Conservation (phyloP, 352 stramenopile genomes). For the Phytopythium oedochilum region DNA sequence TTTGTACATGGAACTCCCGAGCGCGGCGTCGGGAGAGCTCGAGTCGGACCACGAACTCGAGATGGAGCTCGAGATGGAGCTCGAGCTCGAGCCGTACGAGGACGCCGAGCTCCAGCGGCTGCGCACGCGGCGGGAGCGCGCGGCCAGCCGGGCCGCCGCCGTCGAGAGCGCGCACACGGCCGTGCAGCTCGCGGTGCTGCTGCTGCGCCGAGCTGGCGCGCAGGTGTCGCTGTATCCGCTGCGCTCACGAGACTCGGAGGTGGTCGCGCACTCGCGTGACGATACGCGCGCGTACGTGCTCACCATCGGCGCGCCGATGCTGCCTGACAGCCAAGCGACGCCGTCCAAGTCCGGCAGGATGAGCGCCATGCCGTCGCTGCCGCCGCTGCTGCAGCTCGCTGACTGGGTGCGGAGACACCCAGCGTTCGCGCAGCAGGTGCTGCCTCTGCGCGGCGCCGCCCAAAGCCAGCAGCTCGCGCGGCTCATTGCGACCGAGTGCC, state of each 20-base stretch:
- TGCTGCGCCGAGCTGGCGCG: constrained; percentile 36
- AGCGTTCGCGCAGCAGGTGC: constrained; percentile 37
- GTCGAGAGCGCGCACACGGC: constrained; percentile 30
- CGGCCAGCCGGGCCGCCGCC: neutral
- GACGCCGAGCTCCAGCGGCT: constrained; percentile 4
- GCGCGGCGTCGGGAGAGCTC: neutral
- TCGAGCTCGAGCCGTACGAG: constrained; percentile 7
- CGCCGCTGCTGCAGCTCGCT: constrained; percentile 17
- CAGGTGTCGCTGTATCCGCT: constrained; percentile 37
- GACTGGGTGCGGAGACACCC: constrained; percentile 40
- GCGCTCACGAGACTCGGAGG: constrained; percentile 19
- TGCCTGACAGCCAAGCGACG: constrained; percentile 7
- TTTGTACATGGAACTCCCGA: constrained; percentile 25
- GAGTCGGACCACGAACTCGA: neutral
- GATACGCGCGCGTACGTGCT: constrained; percentile 46
- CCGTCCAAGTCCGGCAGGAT: constrained; percentile 9
- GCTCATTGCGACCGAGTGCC: constrained; percentile 39
- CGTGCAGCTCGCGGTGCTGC: constrained; percentile 26
- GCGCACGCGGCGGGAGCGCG: neutral
- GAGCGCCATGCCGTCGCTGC: constrained; percentile 3
- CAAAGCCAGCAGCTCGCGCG: constrained; percentile 56
- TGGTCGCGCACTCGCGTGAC: constrained; percentile 9
- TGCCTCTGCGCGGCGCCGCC: constrained; percentile 35
- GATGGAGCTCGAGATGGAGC: neutral
- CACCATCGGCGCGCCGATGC: constrained; percentile 29